Percentiles rank a stretch among this genome's conserved stretches.
phyloP scores from a whole-genome alignment of 805 yeast species.

The Maudiozyma bulderi region DNA sequence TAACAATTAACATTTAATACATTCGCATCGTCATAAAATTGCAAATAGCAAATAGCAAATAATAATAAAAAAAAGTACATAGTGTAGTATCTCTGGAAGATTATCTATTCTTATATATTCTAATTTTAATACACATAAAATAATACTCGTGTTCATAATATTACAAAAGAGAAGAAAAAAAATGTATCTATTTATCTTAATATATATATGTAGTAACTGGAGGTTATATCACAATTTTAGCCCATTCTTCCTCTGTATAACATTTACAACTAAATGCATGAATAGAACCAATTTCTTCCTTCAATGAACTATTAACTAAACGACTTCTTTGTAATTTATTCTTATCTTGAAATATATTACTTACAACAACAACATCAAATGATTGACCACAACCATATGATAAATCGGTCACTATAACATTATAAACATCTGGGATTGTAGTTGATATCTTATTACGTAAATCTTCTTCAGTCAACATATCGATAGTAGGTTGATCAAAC shows the following conservation, averaged over 20 bases:
- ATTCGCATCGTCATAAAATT: too few species aligned
- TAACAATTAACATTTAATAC: background rate
- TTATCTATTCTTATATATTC: too few species aligned
- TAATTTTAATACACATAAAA: too few species aligned
- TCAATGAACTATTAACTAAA: conserved; percentile 66
- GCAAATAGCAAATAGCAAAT: too few species aligned
- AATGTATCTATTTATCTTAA: too few species aligned
- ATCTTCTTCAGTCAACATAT: conserved; percentile 14
- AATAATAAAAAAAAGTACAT: too few species aligned
- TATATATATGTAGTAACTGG: too few species aligned
- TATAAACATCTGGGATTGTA: conserved; percentile 22
- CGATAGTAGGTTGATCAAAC: background rate
- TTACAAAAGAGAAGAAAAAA: too few species aligned
- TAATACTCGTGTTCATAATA: too few species aligned
- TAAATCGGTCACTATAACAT: conserved; percentile 31
- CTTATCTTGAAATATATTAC: conserved; percentile 62
- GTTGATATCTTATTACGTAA: conserved; percentile 19
- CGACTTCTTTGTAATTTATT: conserved; percentile 82
- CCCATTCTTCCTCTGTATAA: conserved; percentile 87
- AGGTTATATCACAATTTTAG: conserved; percentile 22
- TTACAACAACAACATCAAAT: conserved; percentile 82
- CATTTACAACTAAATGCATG: conserved; percentile 95
- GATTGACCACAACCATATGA: conserved; percentile 98
- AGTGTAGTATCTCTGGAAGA: too few species aligned
- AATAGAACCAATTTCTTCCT: conserved; percentile 75